Evolutionary conservation across 2,329 filamentous ascomycete species (phyloP).

Genomic region (Teratosphaeria gauchensis): DNA sequence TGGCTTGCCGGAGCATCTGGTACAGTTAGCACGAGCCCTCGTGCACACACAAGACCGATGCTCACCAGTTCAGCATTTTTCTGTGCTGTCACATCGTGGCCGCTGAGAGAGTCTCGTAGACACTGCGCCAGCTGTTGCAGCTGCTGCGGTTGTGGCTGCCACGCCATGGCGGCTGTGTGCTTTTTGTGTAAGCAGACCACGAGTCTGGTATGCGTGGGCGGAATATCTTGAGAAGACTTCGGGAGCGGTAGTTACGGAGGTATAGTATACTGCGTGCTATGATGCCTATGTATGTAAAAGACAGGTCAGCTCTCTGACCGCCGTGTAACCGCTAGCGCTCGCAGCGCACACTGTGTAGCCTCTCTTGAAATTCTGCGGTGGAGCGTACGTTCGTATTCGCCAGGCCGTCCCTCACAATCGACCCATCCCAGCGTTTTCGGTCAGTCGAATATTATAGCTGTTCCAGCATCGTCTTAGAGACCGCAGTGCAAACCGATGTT

Average conservation of each 20-base stretch:
- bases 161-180: conserved; percentile 55
- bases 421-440: not conserved
- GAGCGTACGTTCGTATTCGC: not conserved
- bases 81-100: conserved; percentile 66
- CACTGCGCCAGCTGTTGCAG: conserved; percentile 81
- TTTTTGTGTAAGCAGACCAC: not conserved
- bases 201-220: not conserved
- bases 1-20: conserved; percentile 89
- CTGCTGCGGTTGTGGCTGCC: conserved; percentile 82
- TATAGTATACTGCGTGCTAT: not conserved
- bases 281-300: not conserved
- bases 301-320: not conserved
- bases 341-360: not conserved
- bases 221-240: not conserved
- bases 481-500: not conserved
- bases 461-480: not conserved
- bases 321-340: not conserved
- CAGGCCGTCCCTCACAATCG: not conserved
- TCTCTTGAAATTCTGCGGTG: not conserved
- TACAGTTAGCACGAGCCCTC: not conserved
- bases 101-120: conserved; percentile 85
- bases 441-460: not conserved
- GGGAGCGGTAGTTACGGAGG: not conserved
- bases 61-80: conserved; percentile 83
- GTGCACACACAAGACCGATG: conserved; percentile 12